Base-by-base conservation (phyloP, 116 monocot species). In the Thalassia testudinum region DNA sequence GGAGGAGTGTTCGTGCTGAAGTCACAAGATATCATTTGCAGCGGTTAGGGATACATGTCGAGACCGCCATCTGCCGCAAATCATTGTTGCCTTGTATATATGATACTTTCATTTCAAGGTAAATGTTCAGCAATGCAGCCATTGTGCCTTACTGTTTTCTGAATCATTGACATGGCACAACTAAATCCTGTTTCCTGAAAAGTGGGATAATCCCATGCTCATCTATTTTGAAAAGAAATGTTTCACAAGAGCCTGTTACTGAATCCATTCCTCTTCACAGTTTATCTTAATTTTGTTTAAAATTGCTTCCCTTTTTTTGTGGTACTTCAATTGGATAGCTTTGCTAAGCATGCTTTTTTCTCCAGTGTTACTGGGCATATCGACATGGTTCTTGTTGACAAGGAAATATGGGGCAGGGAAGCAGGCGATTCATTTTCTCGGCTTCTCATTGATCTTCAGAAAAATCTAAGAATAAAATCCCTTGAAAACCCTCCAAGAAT, bases 341-440 rank as follows among this genome's bases (percentile, higher is more conserved):
- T 18, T 27, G n/a, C 12, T 54, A n/a, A 13, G 28, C 4, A 45
- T n/a, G 15, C 19, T 45, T 7, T 20, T 7, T 45, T 15, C 15
- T 45, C 19, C 59, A 80, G 74, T 56, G 62, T 38, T 28, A 58
- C 57, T 25, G 49, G 65, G 44, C 65, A 40, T 54, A 29, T 90
- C 23, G 70, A 78, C 59, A 73, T 84, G 70, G 78, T 90, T 23
- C 60, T 90, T 25, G 80, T 84, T 13, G 89, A 90, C 50, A 84
- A 90, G 61, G 84, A 90, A 43, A 68, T 69, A 49, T 90, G 74
- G 83, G 71, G 62, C 17, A 62, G 58, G 34, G 60, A 42, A 20
- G 60, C 74, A 1, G 79, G 70, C 27, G 37, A 72, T 12, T 57
- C 70, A 56, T 83, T 83, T 56, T 62, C 70, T 23, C 42, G 28